These are phyloP conservation scores for Penicillium digitatum DNA, from an alignment of 2,329 filamentous ascomycete species.

Conservation along the genomic window DNA sequence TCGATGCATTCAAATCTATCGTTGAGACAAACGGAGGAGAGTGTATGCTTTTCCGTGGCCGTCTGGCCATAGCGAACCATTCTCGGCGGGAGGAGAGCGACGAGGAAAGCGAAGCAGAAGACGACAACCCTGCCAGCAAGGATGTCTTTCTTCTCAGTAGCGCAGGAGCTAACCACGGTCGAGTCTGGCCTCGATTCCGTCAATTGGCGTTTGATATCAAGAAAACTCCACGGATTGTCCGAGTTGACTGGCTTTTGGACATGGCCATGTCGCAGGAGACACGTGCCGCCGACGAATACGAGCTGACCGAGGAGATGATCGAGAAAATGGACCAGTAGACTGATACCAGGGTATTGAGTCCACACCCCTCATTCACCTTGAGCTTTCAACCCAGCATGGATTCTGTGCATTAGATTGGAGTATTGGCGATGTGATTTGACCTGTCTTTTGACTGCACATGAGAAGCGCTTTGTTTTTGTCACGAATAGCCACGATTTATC, in stretches of 20 bases:
- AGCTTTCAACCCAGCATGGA: neutral
- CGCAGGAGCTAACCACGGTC: constrained; percentile 61
- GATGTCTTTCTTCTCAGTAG: constrained; percentile 82
- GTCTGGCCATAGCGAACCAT: constrained; percentile 64
- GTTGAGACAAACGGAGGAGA: constrained; percentile 83
- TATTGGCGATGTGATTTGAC: constrained; percentile 4
- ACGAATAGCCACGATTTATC: constrained; percentile 26
- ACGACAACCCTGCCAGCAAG: constrained; percentile 59
- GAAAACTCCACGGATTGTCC: constrained; percentile 76
- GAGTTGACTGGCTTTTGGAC: constrained; percentile 83
- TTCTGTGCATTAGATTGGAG: constrained; percentile 7
- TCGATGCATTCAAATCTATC: constrained; percentile 80
- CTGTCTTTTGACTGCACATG: constrained; percentile 1
- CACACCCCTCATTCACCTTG: neutral
- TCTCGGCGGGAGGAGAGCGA: constrained; percentile 51
- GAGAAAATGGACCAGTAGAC: constrained; percentile 21
- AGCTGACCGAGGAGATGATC: constrained; percentile 35
- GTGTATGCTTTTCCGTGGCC: constrained; percentile 71
- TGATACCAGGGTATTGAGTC: neutral
- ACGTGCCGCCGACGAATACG: constrained; percentile 61
- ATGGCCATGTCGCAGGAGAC: constrained; percentile 85
- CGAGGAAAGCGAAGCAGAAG: constrained; percentile 50
- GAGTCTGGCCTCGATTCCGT: constrained; percentile 74
- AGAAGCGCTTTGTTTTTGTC: constrained; percentile 15
- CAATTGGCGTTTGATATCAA: constrained; percentile 73